phyloP scores from a whole-genome alignment of 2,329 filamentous ascomycete species.

The Verticillium longisporum region DNA sequence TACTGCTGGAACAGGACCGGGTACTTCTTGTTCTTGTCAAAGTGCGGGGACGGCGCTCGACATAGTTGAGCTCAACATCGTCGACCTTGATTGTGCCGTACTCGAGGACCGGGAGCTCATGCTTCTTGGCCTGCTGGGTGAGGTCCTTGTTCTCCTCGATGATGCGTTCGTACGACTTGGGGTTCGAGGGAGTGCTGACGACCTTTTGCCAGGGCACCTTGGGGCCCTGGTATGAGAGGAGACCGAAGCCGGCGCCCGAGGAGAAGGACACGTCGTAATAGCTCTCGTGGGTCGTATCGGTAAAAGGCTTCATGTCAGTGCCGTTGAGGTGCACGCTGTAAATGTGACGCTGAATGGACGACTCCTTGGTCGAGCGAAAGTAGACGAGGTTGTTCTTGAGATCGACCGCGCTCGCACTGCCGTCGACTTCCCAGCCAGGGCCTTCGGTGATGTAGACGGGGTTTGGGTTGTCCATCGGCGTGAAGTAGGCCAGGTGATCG shows the following conservation, averaged over 20 bases:
- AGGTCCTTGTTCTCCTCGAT: constrained; percentile 75
- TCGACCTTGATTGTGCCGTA: constrained; percentile 84
- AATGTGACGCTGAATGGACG: constrained; percentile 82
- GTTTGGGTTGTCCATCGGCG: constrained; percentile 74
- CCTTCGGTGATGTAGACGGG: constrained; percentile 83
- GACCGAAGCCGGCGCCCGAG: constrained; percentile 67
- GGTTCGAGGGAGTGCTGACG: constrained; percentile 69
- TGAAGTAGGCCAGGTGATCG: constrained; percentile 91
- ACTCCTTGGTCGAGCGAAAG: constrained; percentile 80
- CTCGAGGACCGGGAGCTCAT: constrained; percentile 75
- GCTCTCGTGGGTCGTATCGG: constrained; percentile 64
- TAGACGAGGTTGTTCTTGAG: constrained; percentile 83
- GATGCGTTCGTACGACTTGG: constrained; percentile 55
- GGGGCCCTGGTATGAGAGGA: constrained; percentile 81
- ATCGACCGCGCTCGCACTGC: constrained; percentile 79
- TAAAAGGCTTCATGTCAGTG: constrained; percentile 63
- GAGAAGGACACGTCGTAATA: constrained; percentile 86
- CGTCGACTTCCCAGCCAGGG: constrained; percentile 77
- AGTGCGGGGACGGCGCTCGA: constrained; percentile 91
- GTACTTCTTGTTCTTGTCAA: constrained; percentile 76
- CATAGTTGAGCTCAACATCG: constrained; percentile 60
- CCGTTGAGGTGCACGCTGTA: constrained; percentile 87
- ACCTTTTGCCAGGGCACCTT: constrained; percentile 87
- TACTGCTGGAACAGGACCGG: constrained; percentile 95
- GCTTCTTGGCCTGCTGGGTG: constrained; percentile 60